Percentiles rank a stretch among this genome's conserved stretches.
These are phyloP conservation scores for Melastoma malabathricum DNA, from an alignment of 345 rosid species.

Conservation along the genomic window DNA sequence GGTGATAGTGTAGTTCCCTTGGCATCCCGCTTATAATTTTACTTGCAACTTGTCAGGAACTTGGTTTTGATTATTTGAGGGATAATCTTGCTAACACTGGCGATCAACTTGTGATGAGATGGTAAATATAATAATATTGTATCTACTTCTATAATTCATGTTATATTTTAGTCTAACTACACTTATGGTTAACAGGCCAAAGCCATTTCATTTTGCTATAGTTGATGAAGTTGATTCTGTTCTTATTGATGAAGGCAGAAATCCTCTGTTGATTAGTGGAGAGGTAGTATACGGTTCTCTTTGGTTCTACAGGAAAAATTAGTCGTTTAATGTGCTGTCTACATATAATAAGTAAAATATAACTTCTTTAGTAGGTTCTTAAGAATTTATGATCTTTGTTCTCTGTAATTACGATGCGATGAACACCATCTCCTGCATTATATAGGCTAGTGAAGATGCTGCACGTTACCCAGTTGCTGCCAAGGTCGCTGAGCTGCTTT, in stretches of 20 bases:
- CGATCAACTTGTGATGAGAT: constrained; percentile 93
- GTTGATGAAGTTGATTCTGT: constrained; percentile 99
- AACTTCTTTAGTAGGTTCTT: too few relatives aligned
- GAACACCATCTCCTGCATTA: constrained; percentile 7
- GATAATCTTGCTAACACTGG: constrained; percentile 77
- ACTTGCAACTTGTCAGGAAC: constrained; percentile 43
- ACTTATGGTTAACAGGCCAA: constrained; percentile 53
- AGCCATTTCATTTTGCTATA: constrained; percentile 90
- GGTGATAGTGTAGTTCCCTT: neutral
- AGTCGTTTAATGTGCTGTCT: too few relatives aligned
- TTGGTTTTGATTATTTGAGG: constrained; percentile 96
- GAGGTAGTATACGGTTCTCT: constrained; percentile 39
- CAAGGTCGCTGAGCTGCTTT: constrained; percentile 83
- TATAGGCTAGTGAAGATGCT: constrained; percentile 82
- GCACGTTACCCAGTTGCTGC: constrained; percentile 95
- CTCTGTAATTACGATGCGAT: too few relatives aligned
- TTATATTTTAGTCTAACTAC: constrained; percentile 8
- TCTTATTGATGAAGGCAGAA: constrained; percentile 96
- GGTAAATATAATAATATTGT: constrained; percentile 35
- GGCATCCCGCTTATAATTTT: constrained; percentile 6
- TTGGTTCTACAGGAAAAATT: too few relatives aligned
- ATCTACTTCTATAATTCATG: constrained; percentile 2
- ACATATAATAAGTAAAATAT: too few relatives aligned
- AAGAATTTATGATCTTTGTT: too few relatives aligned
- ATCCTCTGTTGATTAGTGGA: constrained; percentile 90